phyloP scores from a whole-genome alignment of 306 rosid species.

The Casuarina equisetifolia region DNA sequence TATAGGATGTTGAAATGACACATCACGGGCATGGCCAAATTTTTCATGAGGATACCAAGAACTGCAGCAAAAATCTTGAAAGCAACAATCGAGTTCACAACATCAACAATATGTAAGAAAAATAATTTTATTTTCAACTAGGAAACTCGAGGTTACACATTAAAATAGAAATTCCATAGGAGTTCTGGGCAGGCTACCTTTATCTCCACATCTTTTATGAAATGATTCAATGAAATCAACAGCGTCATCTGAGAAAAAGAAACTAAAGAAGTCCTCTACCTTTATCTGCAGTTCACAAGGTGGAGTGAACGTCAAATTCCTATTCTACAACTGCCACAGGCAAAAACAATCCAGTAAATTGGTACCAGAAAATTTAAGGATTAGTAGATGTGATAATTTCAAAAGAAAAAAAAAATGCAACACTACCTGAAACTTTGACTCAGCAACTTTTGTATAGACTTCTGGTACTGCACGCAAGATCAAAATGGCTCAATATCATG shows the following conservation, averaged over 20 bases:
- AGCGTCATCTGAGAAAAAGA: constrained; percentile 71
- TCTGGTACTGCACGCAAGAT: constrained; percentile 69
- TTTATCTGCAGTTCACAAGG: constrained; percentile 67
- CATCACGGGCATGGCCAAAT: constrained; percentile 74
- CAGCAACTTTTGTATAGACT: constrained; percentile 70
- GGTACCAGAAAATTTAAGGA: background rate
- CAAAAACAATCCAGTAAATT: constrained; percentile 8
- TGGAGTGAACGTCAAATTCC: constrained; percentile 20
- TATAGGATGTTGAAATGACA: constrained; percentile 91
- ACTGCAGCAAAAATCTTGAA: constrained; percentile 68
- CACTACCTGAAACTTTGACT: constrained; percentile 77
- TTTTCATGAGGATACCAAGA: constrained; percentile 68
- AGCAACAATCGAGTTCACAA: constrained; percentile 21
- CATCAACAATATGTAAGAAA: background rate
- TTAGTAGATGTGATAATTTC: constrained; percentile 1
- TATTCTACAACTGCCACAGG: constrained; percentile 5
- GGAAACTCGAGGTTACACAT: constrained; percentile 18
- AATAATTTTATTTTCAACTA: constrained; percentile 13
- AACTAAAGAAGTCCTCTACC: constrained; percentile 80
- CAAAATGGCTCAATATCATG: constrained; percentile 34
- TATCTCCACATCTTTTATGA: constrained; percentile 82
- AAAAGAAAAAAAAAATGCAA: constrained; percentile 25
- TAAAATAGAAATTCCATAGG: constrained; percentile 11
- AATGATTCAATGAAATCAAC: constrained; percentile 56
- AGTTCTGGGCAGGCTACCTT: constrained; percentile 56